A percentile compares a stretch with the other conserved stretches of the same genome.
Conservation (phyloP, 805 yeast species). For the Zygosaccharomyces bisporus region DNA sequence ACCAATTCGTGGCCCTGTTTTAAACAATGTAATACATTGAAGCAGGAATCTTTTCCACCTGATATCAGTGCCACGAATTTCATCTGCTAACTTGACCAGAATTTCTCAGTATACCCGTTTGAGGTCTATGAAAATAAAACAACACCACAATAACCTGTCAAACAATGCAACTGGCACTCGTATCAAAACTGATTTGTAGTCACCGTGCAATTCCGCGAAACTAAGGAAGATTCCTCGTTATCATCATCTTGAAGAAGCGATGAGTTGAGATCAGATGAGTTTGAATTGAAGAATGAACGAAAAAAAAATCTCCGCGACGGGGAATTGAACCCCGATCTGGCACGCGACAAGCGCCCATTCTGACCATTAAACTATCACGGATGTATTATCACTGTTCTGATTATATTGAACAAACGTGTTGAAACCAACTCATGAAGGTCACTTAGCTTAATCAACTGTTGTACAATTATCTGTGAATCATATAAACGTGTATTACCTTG, state of each 20-base stretch:
- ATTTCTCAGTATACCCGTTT: neutral
- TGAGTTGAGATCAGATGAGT: neutral
- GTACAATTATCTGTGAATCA: too few relatives aligned
- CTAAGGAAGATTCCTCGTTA: too few relatives aligned
- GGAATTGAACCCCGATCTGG: slow-evolving; percentile 31
- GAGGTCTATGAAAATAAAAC: neutral
- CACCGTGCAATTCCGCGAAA: too few relatives aligned
- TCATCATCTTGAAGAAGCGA: neutral
- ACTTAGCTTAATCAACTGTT: too few relatives aligned
- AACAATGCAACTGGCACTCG: too few relatives aligned
- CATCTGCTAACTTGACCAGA: slow-evolving; percentile 45
- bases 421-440: too few relatives aligned
- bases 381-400: slow-evolving; percentile 1
- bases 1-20: slow-evolving; percentile 78
- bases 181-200: too few relatives aligned
- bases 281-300: neutral
- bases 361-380: slow-evolving; percentile 29
- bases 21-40: slow-evolving; percentile 81
- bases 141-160: too few relatives aligned
- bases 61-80: slow-evolving; percentile 88
- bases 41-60: slow-evolving; percentile 96
- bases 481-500: too few relatives aligned
- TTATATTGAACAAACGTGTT: neutral
- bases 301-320: slow-evolving; percentile 27
- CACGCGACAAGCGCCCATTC: slow-evolving; percentile 31